Evolutionary conservation across 208 protist species (phyloP).

Genomic region (Acanthamoeba sp.): DNA sequence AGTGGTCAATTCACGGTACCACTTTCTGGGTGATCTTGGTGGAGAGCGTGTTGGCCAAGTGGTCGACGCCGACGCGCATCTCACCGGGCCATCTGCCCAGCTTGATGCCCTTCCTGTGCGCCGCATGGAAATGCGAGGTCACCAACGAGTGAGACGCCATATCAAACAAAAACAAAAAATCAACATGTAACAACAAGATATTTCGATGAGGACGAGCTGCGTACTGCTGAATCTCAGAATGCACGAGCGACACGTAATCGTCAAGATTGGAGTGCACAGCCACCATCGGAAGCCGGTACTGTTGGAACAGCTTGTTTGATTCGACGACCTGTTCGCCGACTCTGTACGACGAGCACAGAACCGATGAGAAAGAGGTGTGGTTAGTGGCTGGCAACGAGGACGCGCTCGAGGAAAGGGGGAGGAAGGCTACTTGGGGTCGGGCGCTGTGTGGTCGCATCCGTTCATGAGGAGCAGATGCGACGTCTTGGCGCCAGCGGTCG

Average conservation of each 20-base stretch:
- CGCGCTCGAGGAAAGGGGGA: background rate
- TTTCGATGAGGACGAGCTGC: background rate
- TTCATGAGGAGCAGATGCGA: conserved; percentile 60
- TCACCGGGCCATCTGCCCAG: conserved; percentile 2
- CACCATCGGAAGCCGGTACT: background rate
- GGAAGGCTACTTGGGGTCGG: conserved; percentile 5
- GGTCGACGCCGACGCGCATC: conserved; percentile 9
- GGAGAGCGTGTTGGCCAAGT: conserved; percentile 58
- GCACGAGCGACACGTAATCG: conserved; percentile 34
- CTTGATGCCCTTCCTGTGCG: background rate
- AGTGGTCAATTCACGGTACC: background rate
- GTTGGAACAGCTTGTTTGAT: background rate
- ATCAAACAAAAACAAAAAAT: too few relatives aligned
- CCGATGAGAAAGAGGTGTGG: too few relatives aligned
- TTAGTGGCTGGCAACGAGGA: background rate
- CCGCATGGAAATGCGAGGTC: background rate
- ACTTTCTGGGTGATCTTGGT: conserved; percentile 61
- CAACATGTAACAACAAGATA: background rate
- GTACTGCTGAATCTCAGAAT: background rate
- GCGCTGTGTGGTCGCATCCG: conserved; percentile 64
- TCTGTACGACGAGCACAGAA: background rate
- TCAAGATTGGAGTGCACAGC: conserved; percentile 65
- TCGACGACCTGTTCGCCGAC: background rate
- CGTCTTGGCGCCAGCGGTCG: background rate
- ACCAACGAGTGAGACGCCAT: too few relatives aligned